Base-by-base conservation (phyloP, 2,329 filamentous ascomycete species). In the Scedosporium minutisporum region DNA sequence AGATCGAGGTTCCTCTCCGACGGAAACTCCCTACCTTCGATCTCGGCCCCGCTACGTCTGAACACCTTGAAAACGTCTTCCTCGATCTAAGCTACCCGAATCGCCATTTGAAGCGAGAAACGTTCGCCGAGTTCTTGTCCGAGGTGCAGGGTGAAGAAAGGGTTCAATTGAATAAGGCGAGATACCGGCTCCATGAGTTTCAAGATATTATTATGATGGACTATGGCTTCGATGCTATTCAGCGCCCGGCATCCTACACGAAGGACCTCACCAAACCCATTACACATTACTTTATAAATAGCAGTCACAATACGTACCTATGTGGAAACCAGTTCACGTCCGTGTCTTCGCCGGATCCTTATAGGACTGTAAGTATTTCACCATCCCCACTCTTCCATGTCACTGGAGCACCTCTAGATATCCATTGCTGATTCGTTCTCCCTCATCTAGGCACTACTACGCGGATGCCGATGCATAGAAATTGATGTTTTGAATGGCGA, bases 261-360 rank as follows among this genome's bases (percentile, higher is more conserved):
- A 79, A 84, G 63, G 87, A 92, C 70, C 72, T 86, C 38, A 82
- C 82, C 0, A 84, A 82, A 61, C 89, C 91, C 3, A 80, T 96
- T 63, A 90, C 88, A 57, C 91, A 96, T 71, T 97, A 97, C 77
- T 97, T 91, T 73, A 93, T 97, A 72, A 96, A 88, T 65, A 96
- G 91, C 67, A 96, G 91, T 71, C 93, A 97, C 78, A 97, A 97
- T 72, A 97, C 93, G 0, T 97, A 96, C 72, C 79, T 96, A 51
- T 87, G 87, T 1, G 93, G 93, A 2, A 92, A 96, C 69, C 93
- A 97, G 74, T 80, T 95, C 48, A 87, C 85, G 64, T 91, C 91
- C 57, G 85, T 86, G 64, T 88, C 90, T 64, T 91, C 88, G 29
- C 85, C 88, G 0, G 86, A 92, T 63, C 86, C 88, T 12, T 97